Percentiles rank a stretch among this genome's conserved stretches.
Evolutionary conservation across 768 basidiomycete genomes (phyloP).

Genomic region (Mycena sanguinolenta): DNA sequence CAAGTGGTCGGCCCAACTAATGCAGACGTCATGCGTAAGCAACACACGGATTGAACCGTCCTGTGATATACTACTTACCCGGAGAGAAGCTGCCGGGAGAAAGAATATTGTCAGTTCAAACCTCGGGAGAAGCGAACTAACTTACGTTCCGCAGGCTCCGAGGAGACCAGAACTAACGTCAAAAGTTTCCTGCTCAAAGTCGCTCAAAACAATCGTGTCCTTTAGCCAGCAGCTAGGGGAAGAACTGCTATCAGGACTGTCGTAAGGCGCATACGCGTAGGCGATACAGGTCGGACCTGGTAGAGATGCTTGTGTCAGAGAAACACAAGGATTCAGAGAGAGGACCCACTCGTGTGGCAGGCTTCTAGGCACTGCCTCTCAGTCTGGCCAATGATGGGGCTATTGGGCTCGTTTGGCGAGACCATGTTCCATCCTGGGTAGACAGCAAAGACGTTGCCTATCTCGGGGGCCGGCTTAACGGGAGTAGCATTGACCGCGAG

Average conservation of each 20-base stretch:
- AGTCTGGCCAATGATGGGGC: neutral
- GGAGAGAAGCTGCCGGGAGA: too few relatives aligned
- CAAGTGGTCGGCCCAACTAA: conserved; percentile 1
- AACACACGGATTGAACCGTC: neutral
- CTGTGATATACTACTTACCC: neutral
- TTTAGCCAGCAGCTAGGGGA: neutral
- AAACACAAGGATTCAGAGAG: too few relatives aligned
- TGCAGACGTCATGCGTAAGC: neutral
- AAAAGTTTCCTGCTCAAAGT: neutral
- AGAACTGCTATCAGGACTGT: too few relatives aligned
- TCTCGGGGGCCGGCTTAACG: conserved; percentile 1
- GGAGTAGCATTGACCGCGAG: conserved; percentile 1
- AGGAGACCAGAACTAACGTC: neutral
- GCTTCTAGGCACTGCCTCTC: neutral
- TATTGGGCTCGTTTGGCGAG: neutral
- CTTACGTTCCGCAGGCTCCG: neutral
- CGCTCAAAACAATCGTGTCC: neutral
- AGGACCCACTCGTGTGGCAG: neutral
- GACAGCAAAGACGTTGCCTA: conserved; percentile 3
- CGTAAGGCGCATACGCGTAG: too few relatives aligned
- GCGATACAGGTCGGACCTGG: too few relatives aligned
- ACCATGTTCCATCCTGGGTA: neutral
- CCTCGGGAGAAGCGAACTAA: neutral
- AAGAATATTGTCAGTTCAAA: neutral
- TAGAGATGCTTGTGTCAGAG: too few relatives aligned